phyloP scores from a whole-genome alignment of 768 basidiomycete species.

The Gelatoporia subvermispora region DNA sequence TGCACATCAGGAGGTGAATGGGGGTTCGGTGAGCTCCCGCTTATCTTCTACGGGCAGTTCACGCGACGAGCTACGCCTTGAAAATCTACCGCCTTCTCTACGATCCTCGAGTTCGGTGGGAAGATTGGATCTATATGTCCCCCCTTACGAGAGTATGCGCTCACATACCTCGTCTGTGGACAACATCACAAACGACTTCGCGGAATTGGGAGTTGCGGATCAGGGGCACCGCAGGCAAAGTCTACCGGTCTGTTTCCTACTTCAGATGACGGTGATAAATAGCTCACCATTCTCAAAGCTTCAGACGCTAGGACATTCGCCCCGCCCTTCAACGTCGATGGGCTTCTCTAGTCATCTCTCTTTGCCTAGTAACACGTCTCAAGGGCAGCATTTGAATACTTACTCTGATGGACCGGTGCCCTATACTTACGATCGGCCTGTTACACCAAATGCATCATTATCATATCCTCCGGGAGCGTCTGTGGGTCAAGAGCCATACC shows the following conservation, averaged over 20 bases:
- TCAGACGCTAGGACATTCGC: slow-evolving; percentile 15
- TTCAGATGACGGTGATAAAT: background rate
- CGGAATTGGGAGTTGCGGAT: slow-evolving; percentile 52
- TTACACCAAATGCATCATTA: slow-evolving; percentile 27
- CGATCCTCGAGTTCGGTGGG: slow-evolving; percentile 58
- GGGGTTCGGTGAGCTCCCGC: slow-evolving; percentile 6
- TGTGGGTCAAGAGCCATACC: slow-evolving; percentile 36
- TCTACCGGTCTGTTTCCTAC: slow-evolving; percentile 14
- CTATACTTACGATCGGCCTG: slow-evolving; percentile 33
- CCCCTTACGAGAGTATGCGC: slow-evolving; percentile 61
- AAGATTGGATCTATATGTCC: slow-evolving; percentile 63
- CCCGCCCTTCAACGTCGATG: slow-evolving; percentile 26
- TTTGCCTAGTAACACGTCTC: slow-evolving; percentile 29
- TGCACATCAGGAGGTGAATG: slow-evolving; percentile 17
- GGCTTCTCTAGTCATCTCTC: slow-evolving; percentile 22
- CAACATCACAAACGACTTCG: slow-evolving; percentile 57
- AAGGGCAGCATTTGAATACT: slow-evolving; percentile 36
- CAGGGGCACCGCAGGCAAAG: slow-evolving; percentile 12
- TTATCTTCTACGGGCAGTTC: slow-evolving; percentile 15
- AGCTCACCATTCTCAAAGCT: background rate
- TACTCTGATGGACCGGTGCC: slow-evolving; percentile 28
- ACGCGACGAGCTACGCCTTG: slow-evolving; percentile 31
- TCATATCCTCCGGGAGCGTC: slow-evolving; percentile 29
- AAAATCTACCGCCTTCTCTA: slow-evolving; percentile 57
- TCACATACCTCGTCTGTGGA: slow-evolving; percentile 36